phyloP scores from a whole-genome alignment of 306 rosid genomes.

The Sicyos baderoa region DNA sequence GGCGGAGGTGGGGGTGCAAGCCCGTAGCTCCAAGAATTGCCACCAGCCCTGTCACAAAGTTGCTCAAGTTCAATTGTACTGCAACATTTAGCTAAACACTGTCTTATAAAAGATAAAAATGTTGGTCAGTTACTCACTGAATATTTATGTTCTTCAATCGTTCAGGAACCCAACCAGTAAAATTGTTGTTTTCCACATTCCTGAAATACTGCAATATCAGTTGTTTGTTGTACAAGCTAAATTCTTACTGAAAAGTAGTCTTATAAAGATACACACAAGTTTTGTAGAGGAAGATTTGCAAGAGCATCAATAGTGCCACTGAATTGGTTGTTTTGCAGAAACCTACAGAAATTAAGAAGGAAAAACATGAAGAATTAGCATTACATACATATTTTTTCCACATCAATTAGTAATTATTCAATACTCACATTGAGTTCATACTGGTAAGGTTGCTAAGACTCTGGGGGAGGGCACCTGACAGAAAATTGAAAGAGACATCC shows the following conservation, averaged over 20 bases:
- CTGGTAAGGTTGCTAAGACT: slow-evolving; percentile 74
- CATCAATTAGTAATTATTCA: slow-evolving; percentile 9
- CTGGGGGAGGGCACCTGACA: slow-evolving; percentile 71
- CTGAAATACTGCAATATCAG: slow-evolving; percentile 27
- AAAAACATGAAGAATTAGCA: slow-evolving; percentile 27
- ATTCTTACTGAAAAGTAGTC: slow-evolving; percentile 21
- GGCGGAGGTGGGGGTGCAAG: slow-evolving; percentile 99
- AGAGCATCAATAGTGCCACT: slow-evolving; percentile 77
- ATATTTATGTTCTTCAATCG: slow-evolving; percentile 55
- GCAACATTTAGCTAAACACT: neutral
- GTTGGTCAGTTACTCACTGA: slow-evolving; percentile 46
- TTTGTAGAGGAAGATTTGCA: slow-evolving; percentile 71
- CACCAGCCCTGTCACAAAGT: slow-evolving; percentile 48
- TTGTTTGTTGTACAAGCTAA: slow-evolving; percentile 4
- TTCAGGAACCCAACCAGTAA: slow-evolving; percentile 88
- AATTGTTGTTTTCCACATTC: slow-evolving; percentile 73
- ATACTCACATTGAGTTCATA: slow-evolving; percentile 51
- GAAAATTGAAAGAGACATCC: slow-evolving; percentile 72
- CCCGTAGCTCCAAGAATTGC: slow-evolving; percentile 79
- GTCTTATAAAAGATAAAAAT: slow-evolving; percentile 12
- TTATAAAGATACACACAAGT: slow-evolving; percentile 41
- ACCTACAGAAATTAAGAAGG: slow-evolving; percentile 33
- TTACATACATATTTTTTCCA: slow-evolving; percentile 18
- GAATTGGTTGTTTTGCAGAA: slow-evolving; percentile 81
- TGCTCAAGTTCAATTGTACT: slow-evolving; percentile 11